Base-by-base conservation (phyloP, 768 basidiomycete genomes). In the Lanmaoa pseudosensibilis region DNA sequence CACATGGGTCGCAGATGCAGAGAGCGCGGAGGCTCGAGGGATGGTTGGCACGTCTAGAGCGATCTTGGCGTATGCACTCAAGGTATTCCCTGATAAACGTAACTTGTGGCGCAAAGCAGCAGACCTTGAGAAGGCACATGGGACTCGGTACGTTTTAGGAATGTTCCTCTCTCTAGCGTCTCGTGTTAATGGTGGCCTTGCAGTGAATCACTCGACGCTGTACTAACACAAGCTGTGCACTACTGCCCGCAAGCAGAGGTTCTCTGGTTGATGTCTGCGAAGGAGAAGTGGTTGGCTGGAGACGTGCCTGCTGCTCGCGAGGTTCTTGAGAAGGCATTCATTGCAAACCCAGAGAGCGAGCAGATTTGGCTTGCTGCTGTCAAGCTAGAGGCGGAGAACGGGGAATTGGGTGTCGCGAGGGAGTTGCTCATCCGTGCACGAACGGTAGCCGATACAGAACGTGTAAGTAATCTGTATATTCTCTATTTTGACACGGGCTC, bases 291-390 rank as follows among this genome's bases (percentile, higher is more conserved):
- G 96, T 68, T 93, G 16, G 77, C 80, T 12, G 92, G 91, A 8
- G 92, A 98, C 65, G 92, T 98, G 15, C 84, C 87, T 2, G 89
- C 87, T n/a, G 93, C 97, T 2, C 88, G 94, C 36, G 85, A 87
- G 61, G 90, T 96, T 15, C 85, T 98, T 15, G 92, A 88, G 58
- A 82, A 82, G 38, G 94, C 97, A 0, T 98, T 98, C 78, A 83
- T 89, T 50, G 92, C 93, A 53, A 98, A 98, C 68, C 92, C 94
- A 13, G 94, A 98, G 71, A 95, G 92, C 68, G 97, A 98, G 75
- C 87, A 89, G 61, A 98, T 99, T 66, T 98, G 95, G 94, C 77
- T 99, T 52, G 97, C 96, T 3, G 97, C 96, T 30, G 92, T 96
- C 60, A 98, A 98, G 72, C 79, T 98, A 6, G 96, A 98, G 69